phyloP scores from a whole-genome alignment of 345 rosid genomes.

The Xanthoceras sorbifolium region DNA sequence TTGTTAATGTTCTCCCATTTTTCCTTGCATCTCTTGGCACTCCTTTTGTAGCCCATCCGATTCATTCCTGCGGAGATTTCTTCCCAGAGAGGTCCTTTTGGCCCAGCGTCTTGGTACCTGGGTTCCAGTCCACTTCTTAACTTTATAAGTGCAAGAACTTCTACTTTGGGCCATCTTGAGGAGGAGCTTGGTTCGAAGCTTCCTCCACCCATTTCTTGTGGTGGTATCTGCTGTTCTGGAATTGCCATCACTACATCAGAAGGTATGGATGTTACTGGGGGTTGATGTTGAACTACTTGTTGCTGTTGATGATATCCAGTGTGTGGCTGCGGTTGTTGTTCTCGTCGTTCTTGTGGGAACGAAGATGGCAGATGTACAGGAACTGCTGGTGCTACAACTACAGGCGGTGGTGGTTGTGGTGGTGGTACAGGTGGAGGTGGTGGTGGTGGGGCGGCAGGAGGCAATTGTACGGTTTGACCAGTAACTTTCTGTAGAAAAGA shows the following conservation, averaged over 20 bases:
- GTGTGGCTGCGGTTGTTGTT: conserved; percentile 13
- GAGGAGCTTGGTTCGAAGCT: conserved; percentile 41
- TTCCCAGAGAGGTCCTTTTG: conserved; percentile 85
- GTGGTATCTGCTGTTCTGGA: conserved; percentile 53
- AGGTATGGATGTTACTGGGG: conserved; percentile 16
- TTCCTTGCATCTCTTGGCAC: conserved; percentile 79
- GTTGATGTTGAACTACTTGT: conserved; percentile 6
- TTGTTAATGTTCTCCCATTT: conserved; percentile 96
- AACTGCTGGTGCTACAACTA: conserved; percentile 19
- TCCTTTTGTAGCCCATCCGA: conserved; percentile 67
- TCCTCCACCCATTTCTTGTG: conserved; percentile 34
- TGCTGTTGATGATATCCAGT: conserved; percentile 25
- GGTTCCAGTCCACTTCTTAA: conserved; percentile 62
- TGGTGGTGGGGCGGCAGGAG: conserved; percentile 36
- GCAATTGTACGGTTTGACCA: conserved; percentile 71
- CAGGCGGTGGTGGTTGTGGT: conserved; percentile 21
- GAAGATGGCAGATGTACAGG: conserved; percentile 14
- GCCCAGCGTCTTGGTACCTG: conserved; percentile 67
- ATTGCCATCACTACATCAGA: conserved; percentile 44
- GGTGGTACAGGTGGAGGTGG: conserved; percentile 29
- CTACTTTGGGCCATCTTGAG: conserved; percentile 82
- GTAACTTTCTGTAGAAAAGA: conserved; percentile 73
- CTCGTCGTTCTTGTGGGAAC: background rate
- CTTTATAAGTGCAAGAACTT: conserved; percentile 68
- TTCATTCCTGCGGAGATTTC: conserved; percentile 68